Base-by-base conservation (phyloP, 192 early-diverging fungal genomes). In the Endogone sp. region DNA sequence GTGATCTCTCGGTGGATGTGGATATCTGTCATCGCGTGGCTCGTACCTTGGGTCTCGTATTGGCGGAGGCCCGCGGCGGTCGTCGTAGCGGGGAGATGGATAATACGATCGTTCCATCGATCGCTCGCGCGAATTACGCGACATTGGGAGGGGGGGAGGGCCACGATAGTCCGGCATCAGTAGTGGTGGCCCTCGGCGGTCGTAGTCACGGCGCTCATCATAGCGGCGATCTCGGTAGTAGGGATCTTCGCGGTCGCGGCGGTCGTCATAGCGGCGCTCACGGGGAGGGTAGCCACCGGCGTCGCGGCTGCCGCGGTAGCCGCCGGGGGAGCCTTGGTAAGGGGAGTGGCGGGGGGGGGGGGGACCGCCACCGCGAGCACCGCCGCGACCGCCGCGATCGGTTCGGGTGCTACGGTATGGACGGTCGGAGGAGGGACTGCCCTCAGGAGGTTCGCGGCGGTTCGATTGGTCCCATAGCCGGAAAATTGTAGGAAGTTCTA, bases 171-270 rank as follows among this genome's bases (percentile, higher is more conserved):
- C 37, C 4, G 37, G 13, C 37, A 44, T 44, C 13, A 8, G 37
- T 4, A 1, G 76, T 70, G 3, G 76, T 70, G 37, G 72, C 70
- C 0, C 20, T 57, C 21, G 61, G 8, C 4, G 65, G 66, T 6
- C 37, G 37, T 49, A 49, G 37, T 49, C 37, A 55, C 79, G 70
- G 4, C 69, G 66, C 44, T 81, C 73, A 26, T 84, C 79, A 32
- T 79, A 77, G 13, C 79, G 75, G 27, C 77, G 72, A 56, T 81
- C 79, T 37, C 75, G 56, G 63, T 80, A 78, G 59, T 82, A 75
- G 6, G 37, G 37, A 26, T 82, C 80, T 26, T 81, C 80, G 3
- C 71, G 68, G n/a, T 75, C 72, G 22, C 70, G 66, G 22, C 80
- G 49, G 22, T 81, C 82, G 37, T 71, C 63, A 65, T 78, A 79